Evolutionary conservation across 441 rosid genomes (phyloP), one percentile per base, ranked within the genome.

Genomic region (Euphorbia corollata): DNA sequence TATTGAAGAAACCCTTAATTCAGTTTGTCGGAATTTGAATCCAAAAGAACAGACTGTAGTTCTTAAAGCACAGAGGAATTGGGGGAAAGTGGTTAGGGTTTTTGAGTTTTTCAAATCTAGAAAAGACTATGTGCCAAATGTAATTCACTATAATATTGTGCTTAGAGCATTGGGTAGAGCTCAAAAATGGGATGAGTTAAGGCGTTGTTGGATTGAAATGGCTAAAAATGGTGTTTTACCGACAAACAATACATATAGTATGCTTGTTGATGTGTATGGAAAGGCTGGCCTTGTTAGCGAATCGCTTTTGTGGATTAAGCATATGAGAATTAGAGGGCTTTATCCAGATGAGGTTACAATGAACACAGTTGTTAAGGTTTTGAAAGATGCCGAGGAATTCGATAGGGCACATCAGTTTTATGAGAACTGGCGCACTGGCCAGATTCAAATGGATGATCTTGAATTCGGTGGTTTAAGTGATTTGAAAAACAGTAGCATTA

Each of bases 211-310:
- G 97, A 78, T 88, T 60, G 94, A 87, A 62, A 92, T 92, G 98
- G 89, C 96, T 4, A 81, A 84, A 57, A 78, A 68, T 8, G 41
- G 41, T 30, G 83, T 92, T 63, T 54, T 84, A 20, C 95, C 98
- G 0, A 85, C 93, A 0, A 82, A 86, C 18, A 86, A 87, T 63
- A 92, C 98, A 15, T 92, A 87, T 23, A 82, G 80, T 5, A 86
- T 87, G 88, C 97, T 92, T 20, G 92, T 92, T 57, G 97, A 90
- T 78, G 96, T 92, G 48, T 92, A 90, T 66, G 96, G 90, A 43
- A 90, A 84, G 75, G 91, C 94, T 30, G 98, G 97, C 66, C 86
- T 90, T 78, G 86, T 83, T 32, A 81, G 75, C 47, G 97, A 92
- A 77, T 81, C 97, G 8, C 89, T 92, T 68, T 73, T 90, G 72